Evolutionary conservation across 441 rosid species (phyloP).

Genomic region (Omphalea diandra): DNA sequence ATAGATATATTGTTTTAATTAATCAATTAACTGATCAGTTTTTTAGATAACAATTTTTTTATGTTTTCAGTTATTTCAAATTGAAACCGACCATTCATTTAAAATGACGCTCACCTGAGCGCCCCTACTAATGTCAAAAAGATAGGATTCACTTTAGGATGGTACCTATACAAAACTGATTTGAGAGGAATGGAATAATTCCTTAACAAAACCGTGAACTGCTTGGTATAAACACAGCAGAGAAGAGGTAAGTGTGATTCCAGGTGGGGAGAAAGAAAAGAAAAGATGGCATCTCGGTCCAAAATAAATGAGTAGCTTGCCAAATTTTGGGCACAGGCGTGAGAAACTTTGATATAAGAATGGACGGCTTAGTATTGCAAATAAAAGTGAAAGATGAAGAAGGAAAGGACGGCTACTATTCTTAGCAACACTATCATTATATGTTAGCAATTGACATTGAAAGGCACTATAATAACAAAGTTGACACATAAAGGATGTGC

Average conservation of each 20-base stretch:
- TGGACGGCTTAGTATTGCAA: neutral
- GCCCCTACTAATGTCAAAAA: no score
- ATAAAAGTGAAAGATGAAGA: neutral
- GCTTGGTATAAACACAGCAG: constrained; percentile 15
- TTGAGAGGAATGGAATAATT: neutral
- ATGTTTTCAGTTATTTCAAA: no score
- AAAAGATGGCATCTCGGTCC: constrained; percentile 3
- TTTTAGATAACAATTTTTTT: no score
- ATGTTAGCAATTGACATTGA: neutral
- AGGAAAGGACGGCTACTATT: constrained; percentile 6
- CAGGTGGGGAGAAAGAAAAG: neutral
- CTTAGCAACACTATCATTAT: neutral
- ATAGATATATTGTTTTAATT: no score
- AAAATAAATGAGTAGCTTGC: neutral
- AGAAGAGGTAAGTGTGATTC: constrained; percentile 13
- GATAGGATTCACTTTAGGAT: no score
- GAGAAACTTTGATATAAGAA: neutral
- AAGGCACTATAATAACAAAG: neutral
- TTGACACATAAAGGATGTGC: neutral
- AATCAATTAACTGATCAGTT: no score
- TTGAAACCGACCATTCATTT: no score
- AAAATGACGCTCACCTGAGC: no score
- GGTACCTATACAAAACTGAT: no score
- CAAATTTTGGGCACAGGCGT: neutral
- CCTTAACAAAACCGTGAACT: neutral